These are phyloP conservation scores for Ophiosphaerella herpotricha DNA, from an alignment of 2,329 filamentous ascomycete genomes.

Conservation along the genomic window DNA sequence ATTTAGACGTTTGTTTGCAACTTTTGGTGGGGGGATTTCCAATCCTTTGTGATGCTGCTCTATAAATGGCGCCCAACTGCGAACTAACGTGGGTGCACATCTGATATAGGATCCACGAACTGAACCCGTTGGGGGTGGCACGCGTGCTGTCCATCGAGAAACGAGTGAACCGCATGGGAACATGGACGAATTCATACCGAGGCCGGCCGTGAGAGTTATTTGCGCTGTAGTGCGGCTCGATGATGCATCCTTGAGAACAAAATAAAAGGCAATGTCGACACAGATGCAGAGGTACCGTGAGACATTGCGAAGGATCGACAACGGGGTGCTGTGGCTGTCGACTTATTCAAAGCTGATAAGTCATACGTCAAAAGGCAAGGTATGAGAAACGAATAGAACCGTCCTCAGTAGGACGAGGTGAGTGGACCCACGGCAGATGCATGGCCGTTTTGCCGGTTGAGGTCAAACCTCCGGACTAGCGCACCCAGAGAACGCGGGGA, in stretches of 20 bases:
- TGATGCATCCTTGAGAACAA: conserved; percentile 15
- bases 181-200: conserved; percentile 12
- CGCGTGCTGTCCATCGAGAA: conserved; percentile 9
- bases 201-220: conserved; percentile 16
- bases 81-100: conserved; percentile 3
- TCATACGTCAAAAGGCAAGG: conserved; percentile 23
- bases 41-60: conserved; percentile 20
- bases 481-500: conserved; percentile 29
- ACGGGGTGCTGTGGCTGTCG: conserved; percentile 17
- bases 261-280: conserved; percentile 23
- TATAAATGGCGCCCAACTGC: conserved; percentile 26
- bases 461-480: background rate
- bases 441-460: background rate
- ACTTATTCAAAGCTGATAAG: conserved; percentile 20
- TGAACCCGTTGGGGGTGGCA: conserved; percentile 14
- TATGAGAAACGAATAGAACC: background rate
- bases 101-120: conserved; percentile 1
- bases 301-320: conserved; percentile 21
- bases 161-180: conserved; percentile 23
- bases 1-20: conserved; percentile 10
- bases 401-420: background rate
- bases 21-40: conserved; percentile 6
- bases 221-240: conserved; percentile 23
- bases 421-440: background rate
- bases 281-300: conserved; percentile 14